Base-by-base conservation (phyloP, 257 asterid species). In the Solanum ossicruentum region DNA sequence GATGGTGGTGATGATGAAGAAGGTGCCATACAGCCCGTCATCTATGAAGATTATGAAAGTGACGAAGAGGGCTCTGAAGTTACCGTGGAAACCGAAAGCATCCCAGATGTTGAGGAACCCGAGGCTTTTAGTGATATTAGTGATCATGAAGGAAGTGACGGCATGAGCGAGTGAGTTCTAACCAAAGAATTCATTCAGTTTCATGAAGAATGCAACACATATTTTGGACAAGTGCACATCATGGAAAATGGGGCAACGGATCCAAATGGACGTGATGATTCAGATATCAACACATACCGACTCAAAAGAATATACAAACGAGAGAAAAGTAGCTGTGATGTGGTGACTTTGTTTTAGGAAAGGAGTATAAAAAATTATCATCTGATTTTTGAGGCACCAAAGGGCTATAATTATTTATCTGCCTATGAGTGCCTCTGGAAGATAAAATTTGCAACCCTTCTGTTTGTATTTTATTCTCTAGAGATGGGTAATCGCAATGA, bases 21-120 rank as follows among this genome's bases (percentile, higher is more conserved):
- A 60, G 88, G 83, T 52, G 72, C 23, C 58, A 73, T 87, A 67
- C 85, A 83, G 23, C 96, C 99, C 6, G 86, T 86, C 70, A 89
- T 95, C 65, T 95, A 84, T 26, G 97, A 93, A 86, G 97, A 95
- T 78, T 92, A 90, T 85, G 97, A 89, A 12, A 91, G 92, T 61
- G 96, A 91, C 1, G 92, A 88, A 6, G 96, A 87, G 56, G 93
- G 90, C 61, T 90, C 93, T 47, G 91, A 82, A 70, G 96, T 90
- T 84, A 88, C 93, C 49, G 92, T 95, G 98, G 99, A 94, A 67
- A 91, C 91, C 3, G 97, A 90, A 78, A 71, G 87, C 18, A 91
- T 86, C 69, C 89, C 91, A 73, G 95, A 88, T 80, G 91, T 80
- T 28, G 84, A 85, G 79, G 92, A 85, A 84, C 90, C 94, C 80